Evolutionary conservation across 148 eudicot species (phyloP), one percentile per base, ranked within the genome.

Genomic region (Cornus kousa): DNA sequence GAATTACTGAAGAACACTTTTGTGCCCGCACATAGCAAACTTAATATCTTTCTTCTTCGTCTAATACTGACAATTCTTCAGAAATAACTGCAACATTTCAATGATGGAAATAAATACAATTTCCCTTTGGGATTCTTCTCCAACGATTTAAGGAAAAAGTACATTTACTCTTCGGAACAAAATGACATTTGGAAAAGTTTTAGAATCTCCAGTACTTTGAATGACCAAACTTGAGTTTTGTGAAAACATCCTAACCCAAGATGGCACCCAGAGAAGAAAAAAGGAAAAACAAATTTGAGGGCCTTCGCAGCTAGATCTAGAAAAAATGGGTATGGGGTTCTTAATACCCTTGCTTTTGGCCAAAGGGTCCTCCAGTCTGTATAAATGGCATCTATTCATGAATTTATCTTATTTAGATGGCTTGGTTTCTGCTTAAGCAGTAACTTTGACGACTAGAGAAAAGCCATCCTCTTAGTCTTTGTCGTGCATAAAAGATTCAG

Each of bases 401-500:
- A 2, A 64, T 37, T 32, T 7, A 13, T 65, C 70, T 65, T 14
- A 16, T 43, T 31, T 65, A 9, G 70, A 37, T 1, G 70, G 3
- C 31, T 65, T 23, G 71, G 60, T 40, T 37, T 24, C 71, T 75
- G 28, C 35, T 23, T 76, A 43, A 46, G 32, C 17, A 20, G 7
- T 48, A 28, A 66, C 31, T 46, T 28, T n/a, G 23, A 62, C 20
- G 53, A 66, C 22, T 55, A 16, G 75, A 69, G 23, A 68, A 32
- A 13, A 48, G 23, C 31, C 37, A 59, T 9, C 33, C 37, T n/a
- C 70, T 64, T 46, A 57, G 31, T 59, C 78, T 74, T 62, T 75
- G 9, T 24, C 72, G 20, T 39, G 70, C 59, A 75, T 72, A 83
- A 53, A 48, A 53, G 22, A 75, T 72, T 76, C 83, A 14, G 40